Conservation (phyloP, 2,329 filamentous ascomycete genomes). For the Pyricularia sp. region DNA sequence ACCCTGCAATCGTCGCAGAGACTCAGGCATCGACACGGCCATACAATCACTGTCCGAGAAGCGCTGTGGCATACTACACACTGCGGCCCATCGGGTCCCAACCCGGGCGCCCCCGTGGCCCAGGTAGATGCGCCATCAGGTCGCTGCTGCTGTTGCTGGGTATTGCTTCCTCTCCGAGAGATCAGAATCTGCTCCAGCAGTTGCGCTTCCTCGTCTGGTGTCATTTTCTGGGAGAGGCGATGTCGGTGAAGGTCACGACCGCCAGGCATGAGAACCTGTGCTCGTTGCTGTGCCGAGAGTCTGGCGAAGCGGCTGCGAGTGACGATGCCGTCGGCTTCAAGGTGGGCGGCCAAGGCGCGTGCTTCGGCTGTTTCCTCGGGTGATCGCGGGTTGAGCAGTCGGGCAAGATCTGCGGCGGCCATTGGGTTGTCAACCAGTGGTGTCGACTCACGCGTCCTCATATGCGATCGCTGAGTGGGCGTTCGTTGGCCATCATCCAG, state of each 20-base stretch:
- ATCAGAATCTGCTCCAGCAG: constrained; percentile 52
- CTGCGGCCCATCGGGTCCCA: constrained; percentile 64
- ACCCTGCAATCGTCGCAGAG: constrained; percentile 93
- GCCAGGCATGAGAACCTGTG: constrained; percentile 49
- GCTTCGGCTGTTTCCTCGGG: constrained; percentile 75
- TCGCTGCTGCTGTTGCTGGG: constrained; percentile 14
- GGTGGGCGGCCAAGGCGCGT: constrained; percentile 68
- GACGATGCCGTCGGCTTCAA: constrained; percentile 61
- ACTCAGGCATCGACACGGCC: constrained; percentile 92
- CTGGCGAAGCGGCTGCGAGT: constrained; percentile 72
- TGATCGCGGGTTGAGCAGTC: constrained; percentile 71
- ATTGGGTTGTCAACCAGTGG: constrained; percentile 54
- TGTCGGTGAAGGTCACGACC: constrained; percentile 23
- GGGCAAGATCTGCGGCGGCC: constrained; percentile 60
- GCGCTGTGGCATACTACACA: constrained; percentile 89
- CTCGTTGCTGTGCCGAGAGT: constrained; percentile 58
- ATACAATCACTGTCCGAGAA: constrained; percentile 84
- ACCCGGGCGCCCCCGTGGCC: constrained; percentile 62
- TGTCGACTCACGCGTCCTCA: constrained; percentile 37
- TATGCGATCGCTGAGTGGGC: constrained; percentile 31
- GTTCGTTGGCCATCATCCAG: constrained; percentile 51
- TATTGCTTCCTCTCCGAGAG: constrained; percentile 28
- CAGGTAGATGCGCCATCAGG: constrained; percentile 32
- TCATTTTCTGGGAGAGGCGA: constrained; percentile 30
- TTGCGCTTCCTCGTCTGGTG: constrained; percentile 49